Conservation (phyloP, 805 yeast genomes). For the Wickerhamomyces chaumierensis region DNA sequence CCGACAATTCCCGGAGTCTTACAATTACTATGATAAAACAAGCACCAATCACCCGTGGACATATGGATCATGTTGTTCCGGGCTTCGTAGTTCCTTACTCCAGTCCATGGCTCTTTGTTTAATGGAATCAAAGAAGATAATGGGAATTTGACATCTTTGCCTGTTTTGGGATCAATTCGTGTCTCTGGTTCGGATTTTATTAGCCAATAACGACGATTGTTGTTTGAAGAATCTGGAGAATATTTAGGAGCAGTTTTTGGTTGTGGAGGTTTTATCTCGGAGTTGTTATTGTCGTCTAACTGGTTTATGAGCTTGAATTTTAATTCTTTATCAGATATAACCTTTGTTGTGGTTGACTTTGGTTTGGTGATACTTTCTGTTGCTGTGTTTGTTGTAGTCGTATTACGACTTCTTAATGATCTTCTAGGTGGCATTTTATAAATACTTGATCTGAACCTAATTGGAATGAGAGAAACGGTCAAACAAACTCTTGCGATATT, state of each 20-base stretch:
- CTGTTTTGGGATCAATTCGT: slow-evolving; percentile 34
- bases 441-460: no score
- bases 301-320: no score
- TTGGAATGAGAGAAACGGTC: no score
- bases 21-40: slow-evolving; percentile 48
- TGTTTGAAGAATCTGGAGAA: slow-evolving; percentile 15
- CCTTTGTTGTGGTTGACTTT: no score
- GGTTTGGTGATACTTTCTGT: no score
- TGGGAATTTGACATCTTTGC: slow-evolving; percentile 37
- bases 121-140: slow-evolving; percentile 29
- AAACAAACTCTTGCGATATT: no score
- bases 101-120: slow-evolving; percentile 41
- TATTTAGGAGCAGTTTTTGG: slow-evolving; percentile 25
- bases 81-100: slow-evolving; percentile 50
- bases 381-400: no score
- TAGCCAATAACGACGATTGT: slow-evolving; percentile 34
- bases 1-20: slow-evolving; percentile 46
- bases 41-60: slow-evolving; percentile 33
- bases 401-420: no score
- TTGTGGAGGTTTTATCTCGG: slow-evolving; percentile 17
- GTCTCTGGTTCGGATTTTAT: slow-evolving; percentile 44
- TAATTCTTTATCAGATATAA: no score
- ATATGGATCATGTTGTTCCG: slow-evolving; percentile 37
- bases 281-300: no score
- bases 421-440: no score